Base-by-base conservation (phyloP, 2,329 filamentous ascomycete genomes). In the Aspergillus udagawae region DNA sequence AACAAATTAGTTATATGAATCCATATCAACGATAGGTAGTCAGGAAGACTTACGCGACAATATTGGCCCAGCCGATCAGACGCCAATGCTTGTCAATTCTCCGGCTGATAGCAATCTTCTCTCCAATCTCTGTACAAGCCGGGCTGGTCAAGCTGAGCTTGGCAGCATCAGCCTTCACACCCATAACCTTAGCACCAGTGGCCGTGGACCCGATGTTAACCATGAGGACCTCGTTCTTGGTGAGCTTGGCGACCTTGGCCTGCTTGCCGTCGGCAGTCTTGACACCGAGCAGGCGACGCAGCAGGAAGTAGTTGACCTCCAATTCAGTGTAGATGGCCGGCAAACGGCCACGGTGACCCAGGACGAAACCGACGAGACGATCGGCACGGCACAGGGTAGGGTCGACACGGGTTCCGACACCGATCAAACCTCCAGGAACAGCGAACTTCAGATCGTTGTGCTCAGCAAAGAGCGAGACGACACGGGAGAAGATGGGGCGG, bases 41-140 rank as follows among this genome's bases (percentile, higher is more conserved):
- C 10, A 52, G 50, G 38, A 45, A 23, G 54, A 78, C 76, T 76
- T 74, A 79, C 76, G 75, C 76, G 60, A 88, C 86, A 73, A 91
- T 91, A 64, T 89, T 92, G 59, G 89, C 89, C 91, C 91, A 95
- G 68, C 91, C 91, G 69, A 96, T 95, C 72, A 95, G 83, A 79
- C 92, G 90, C 93, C 93, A 97, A 79, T 97, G 93, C 86, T 97
- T 97, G 79, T 99, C 94, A 70, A 97, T 97, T 87, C 94, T 90
- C 79, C 94, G 85, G 75, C 87, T 92, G 71, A 99, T 83, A 45
- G 94, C 94, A 70, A 99, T 92, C 88, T 99, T 97, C 83, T 99
- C 93, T 64, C 92, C 92, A 71, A 97, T 88, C 75, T 96, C 93
- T 52, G 94, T 99, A 82, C 94, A 99, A 57, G 94, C 94, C 48